Conservation (phyloP, 2,329 filamentous ascomycete genomes). For the Colletotrichum trifolii region DNA sequence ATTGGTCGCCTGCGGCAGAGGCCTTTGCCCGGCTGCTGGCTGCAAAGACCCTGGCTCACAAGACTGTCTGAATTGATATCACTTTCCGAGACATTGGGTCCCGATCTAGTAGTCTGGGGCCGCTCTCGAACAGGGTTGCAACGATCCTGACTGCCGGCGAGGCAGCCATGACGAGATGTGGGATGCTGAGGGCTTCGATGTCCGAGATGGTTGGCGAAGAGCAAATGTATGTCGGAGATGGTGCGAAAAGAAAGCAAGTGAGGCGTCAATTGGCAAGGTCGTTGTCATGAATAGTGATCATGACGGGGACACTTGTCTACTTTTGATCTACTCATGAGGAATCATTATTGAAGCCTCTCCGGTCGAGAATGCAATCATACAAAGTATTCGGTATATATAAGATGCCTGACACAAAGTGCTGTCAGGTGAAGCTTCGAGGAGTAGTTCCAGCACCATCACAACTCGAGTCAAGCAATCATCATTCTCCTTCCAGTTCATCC, state of each 20-base stretch:
- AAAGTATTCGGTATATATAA: constrained; percentile 21
- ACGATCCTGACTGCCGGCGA: constrained; percentile 12
- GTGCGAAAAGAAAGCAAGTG: constrained; percentile 30
- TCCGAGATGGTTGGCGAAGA: constrained; percentile 32
- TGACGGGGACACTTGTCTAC: neutral
- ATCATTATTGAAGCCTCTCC: neutral
- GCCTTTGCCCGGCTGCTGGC: neutral
- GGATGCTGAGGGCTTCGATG: constrained; percentile 1
- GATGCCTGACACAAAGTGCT: neutral
- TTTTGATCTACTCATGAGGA: neutral
- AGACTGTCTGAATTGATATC: constrained; percentile 17
- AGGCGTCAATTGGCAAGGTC: constrained; percentile 36
- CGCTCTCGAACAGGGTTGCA: constrained; percentile 9
- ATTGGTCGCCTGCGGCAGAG: constrained; percentile 1
- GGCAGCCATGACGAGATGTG: neutral
- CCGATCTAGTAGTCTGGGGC: neutral
- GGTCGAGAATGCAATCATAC: neutral
- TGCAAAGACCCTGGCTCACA: neutral
- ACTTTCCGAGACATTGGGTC: constrained; percentile 35
- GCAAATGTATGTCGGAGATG: constrained; percentile 15
- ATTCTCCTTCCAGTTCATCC: no score
- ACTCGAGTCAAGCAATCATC: neutral
- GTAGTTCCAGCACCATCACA: no score
- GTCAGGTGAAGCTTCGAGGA: neutral
- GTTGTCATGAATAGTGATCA: constrained; percentile 28